These are phyloP conservation scores for Epichloe sylvatica DNA, from an alignment of 2,329 filamentous ascomycete genomes.

Conservation along the genomic window DNA sequence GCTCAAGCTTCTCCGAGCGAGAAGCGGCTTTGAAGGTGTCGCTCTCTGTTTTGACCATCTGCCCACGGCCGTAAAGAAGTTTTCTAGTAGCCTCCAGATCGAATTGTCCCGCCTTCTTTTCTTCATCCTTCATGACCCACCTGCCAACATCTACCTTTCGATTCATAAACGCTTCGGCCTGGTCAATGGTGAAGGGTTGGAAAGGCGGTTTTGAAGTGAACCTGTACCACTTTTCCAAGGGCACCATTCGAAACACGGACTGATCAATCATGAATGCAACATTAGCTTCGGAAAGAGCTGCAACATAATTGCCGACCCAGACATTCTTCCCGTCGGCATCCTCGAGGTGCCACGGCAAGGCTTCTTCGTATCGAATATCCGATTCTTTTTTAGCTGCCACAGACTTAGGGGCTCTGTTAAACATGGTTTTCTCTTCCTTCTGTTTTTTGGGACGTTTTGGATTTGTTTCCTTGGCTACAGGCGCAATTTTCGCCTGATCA, in stretches of 20 bases:
- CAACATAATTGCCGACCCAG: conserved; percentile 86
- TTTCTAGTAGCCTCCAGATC: conserved; percentile 47
- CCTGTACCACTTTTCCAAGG: conserved; percentile 90
- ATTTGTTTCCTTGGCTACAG: conserved; percentile 48
- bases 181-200: conserved; percentile 63
- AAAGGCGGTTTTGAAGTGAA: conserved; percentile 72
- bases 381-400: conserved; percentile 64
- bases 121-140: conserved; percentile 63
- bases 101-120: conserved; percentile 40
- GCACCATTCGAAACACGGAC: conserved; percentile 67
- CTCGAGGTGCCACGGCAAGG: conserved; percentile 90
- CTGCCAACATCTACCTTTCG: conserved; percentile 63
- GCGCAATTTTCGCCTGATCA: conserved; percentile 86
- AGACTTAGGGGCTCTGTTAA: conserved; percentile 64
- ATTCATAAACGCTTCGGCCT: conserved; percentile 72
- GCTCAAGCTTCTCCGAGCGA: conserved; percentile 52
- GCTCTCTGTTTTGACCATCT: conserved; percentile 54
- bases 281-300: conserved; percentile 72
- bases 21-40: conserved; percentile 46
- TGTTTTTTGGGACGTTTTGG: conserved; percentile 46
- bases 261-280: conserved; percentile 63
- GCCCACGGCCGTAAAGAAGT: conserved; percentile 37
- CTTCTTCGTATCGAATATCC: conserved; percentile 78
- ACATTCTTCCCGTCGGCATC: conserved; percentile 92
- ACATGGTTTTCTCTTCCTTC: conserved; percentile 73